Evolutionary conservation across 2,329 filamentous ascomycete genomes (phyloP), one percentile per base, ranked within the genome.

Genomic region (Orbilia ellipsospora): DNA sequence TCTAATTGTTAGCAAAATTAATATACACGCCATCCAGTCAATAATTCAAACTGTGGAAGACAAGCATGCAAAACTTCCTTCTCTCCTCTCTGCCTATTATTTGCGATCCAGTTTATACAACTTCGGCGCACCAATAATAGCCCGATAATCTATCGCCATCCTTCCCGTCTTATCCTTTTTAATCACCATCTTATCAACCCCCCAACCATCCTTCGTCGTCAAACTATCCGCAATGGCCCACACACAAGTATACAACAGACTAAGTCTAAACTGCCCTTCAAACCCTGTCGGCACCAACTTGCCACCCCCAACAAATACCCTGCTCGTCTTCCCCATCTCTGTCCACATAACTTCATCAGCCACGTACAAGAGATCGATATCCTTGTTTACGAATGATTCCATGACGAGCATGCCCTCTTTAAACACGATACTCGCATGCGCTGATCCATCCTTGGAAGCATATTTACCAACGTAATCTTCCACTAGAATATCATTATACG

Each of bases 401-500:
- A 73, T 12, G 6, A 56, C 57, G n/a, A 73, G 31, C n/a, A 63
- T 51, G 31, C 51, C 57, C 15, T 73, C 59, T 20, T 73, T 61
- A 28, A 62, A 73, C 10, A 15, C 18, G 4, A 73, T 59, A 3
- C 42, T 64, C 0, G 69, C 69, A n/a, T 50, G 44, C 23, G 23
- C 4, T 23, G 23, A 23, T 1, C 69, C 69, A 12, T 73, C 61
- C 1, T 26, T 2, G 18, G 69, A 73, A n/a, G 51, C 52, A 57
- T 73, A 73, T 18, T 51, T 51, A 2, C 69, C 69, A 4, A 36
- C 62, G n/a, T 73, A 73, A 10, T 73, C 62, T 8, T 16, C 23
- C 16, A 55, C 42, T 2, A 73, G 36, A 6, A 73, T 73, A 7
- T 16, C 3, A 20, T 57, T 73, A 31, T 73, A 73, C 1, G 69